Percentiles rank a stretch among this genome's conserved stretches.
Evolutionary conservation across 805 yeast species (phyloP).

Genomic region (Cyberlindnera mrakii): DNA sequence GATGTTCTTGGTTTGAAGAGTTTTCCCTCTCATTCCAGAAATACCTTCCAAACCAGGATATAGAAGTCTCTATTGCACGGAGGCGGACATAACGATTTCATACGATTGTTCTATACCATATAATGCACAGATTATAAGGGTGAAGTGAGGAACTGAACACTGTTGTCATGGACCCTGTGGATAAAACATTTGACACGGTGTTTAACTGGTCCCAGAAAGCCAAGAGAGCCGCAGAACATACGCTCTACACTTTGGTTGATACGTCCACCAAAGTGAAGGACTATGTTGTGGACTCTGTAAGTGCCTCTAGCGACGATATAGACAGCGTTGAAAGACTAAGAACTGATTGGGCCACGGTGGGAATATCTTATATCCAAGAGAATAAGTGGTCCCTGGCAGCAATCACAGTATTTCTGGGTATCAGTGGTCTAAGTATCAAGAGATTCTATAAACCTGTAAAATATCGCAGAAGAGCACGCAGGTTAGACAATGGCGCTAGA

Average conservation of each 20-base stretch:
- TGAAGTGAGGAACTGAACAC: background rate
- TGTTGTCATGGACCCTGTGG: constrained; percentile 15
- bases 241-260: background rate
- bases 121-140: no score
- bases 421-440: background rate
- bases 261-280: background rate
- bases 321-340: background rate
- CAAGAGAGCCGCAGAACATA: background rate
- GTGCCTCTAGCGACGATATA: background rate
- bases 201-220: constrained; percentile 15
- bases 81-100: background rate
- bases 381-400: background rate
- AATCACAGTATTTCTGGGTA: background rate
- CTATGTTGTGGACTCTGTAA: constrained; percentile 1
- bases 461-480: constrained; percentile 48
- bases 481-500: constrained; percentile 64
- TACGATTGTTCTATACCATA: no score
- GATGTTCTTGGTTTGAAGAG: no score
- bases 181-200: constrained; percentile 12
- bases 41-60: no score
- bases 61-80: background rate
- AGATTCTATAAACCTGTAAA: background rate
- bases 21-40: no score
- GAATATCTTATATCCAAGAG: background rate
- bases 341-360: background rate